These are phyloP conservation scores for Fusarium fujikuroi DNA, from an alignment of 2,329 filamentous ascomycete species.

Conservation along the genomic window DNA sequence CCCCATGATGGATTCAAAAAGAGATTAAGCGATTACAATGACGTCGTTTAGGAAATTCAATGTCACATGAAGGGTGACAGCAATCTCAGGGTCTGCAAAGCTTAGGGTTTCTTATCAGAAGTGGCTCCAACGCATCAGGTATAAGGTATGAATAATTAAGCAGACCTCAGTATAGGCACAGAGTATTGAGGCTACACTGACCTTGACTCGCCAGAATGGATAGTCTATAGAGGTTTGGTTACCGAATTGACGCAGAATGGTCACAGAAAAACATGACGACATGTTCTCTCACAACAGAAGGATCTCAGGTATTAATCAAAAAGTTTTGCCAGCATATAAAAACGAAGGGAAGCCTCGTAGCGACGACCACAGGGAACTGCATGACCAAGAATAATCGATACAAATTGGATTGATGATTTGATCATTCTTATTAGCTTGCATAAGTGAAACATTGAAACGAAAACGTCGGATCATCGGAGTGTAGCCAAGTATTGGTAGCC, in stretches of 20 bases:
- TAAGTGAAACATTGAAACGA: neutral
- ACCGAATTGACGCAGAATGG: neutral
- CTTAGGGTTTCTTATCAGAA: neutral
- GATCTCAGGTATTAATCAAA: too few relatives aligned
- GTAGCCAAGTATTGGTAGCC: neutral
- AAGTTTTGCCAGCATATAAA: neutral
- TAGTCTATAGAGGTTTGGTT: neutral
- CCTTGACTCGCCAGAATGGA: neutral
- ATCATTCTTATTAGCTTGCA: neutral
- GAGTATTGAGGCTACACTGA: neutral
- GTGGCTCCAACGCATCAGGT: neutral
- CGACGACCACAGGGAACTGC: neutral
- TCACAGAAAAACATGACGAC: neutral
- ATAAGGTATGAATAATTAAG: neutral
- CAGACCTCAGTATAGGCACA: neutral
- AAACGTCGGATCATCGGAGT: neutral
- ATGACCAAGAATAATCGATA: neutral
- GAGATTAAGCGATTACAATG: constrained; percentile 58
- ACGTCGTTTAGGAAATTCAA: constrained; percentile 58
- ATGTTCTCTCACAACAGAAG: neutral
- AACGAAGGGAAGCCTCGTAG: neutral
- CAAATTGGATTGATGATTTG: neutral
- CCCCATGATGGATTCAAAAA: constrained; percentile 63
- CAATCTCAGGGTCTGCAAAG: neutral
- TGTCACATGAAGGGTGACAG: neutral